These are phyloP conservation scores for Cercospora brassicicola DNA, from an alignment of 2,329 filamentous ascomycete species.

Conservation along the genomic window DNA sequence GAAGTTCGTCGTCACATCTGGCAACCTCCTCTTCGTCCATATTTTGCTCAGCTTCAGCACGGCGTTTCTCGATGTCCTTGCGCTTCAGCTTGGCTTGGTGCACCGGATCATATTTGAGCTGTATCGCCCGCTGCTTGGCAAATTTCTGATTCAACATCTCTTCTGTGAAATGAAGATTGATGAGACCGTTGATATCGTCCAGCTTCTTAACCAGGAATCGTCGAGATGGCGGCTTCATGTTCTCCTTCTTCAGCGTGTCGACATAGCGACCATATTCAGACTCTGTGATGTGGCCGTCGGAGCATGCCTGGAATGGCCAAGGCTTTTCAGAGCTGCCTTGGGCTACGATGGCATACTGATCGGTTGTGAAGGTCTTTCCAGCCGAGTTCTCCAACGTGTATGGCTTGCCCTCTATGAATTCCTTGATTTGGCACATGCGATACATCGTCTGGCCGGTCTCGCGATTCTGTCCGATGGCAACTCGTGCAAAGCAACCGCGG, in stretches of 20 bases:
- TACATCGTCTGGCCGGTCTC: conserved; percentile 72
- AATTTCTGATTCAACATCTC: conserved; percentile 79
- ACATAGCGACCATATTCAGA: conserved; percentile 80
- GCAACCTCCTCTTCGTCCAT: conserved; percentile 62
- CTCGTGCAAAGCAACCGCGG: conserved; percentile 78
- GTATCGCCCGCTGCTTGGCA: conserved; percentile 66
- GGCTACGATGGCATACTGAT: conserved; percentile 77
- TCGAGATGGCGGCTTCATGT: conserved; percentile 71
- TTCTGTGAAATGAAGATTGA: conserved; percentile 79
- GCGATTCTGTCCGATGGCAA: conserved; percentile 76
- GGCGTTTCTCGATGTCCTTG: conserved; percentile 63
- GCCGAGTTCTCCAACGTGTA: conserved; percentile 77
- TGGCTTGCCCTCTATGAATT: conserved; percentile 73
- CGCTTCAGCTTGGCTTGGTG: conserved; percentile 68
- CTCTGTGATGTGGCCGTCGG: conserved; percentile 76
- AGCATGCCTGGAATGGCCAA: conserved; percentile 88
- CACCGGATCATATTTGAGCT: conserved; percentile 50
- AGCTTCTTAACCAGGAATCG: conserved; percentile 69
- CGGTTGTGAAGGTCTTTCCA: conserved; percentile 76
- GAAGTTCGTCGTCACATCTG: conserved; percentile 52
- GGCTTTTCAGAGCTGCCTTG: conserved; percentile 81
- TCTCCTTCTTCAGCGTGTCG: conserved; percentile 69
- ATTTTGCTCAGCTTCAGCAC: conserved; percentile 64
- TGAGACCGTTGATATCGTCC: conserved; percentile 74
- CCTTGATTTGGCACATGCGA: conserved; percentile 85